Evolutionary conservation across 2,329 filamentous ascomycete species (phyloP).

Genomic region (Botrytis fragariae): DNA sequence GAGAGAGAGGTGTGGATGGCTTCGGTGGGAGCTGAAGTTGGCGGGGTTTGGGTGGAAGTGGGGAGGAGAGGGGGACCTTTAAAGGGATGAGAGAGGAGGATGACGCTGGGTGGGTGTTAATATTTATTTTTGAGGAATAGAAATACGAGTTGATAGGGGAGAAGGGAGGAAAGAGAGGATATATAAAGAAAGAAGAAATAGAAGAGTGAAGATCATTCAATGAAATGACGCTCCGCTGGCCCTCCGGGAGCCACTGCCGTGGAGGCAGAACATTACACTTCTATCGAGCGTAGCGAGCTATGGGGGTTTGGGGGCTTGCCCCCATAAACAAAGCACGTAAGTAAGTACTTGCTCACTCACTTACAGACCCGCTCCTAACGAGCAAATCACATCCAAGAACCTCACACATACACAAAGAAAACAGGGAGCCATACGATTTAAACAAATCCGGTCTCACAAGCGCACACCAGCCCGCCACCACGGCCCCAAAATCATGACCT

Average conservation of each 20-base stretch:
- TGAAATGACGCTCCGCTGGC: not conserved
- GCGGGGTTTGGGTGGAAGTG: constrained; percentile 26
- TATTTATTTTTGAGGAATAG: not conserved
- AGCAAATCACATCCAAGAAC: not conserved
- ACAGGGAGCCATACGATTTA: constrained; percentile 41
- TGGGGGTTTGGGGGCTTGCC: not conserved
- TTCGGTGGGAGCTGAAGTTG: no score
- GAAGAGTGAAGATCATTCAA: no score
- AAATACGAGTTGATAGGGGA: not conserved
- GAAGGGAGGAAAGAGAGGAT: no score
- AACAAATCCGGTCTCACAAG: constrained; percentile 65
- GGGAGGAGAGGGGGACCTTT: constrained; percentile 42
- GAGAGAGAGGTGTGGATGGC: constrained; percentile 49
- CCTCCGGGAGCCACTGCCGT: not conserved
- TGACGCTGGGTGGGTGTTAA: constrained; percentile 39
- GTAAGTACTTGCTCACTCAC: not conserved
- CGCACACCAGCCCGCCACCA: constrained; percentile 57
- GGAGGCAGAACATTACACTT: not conserved
- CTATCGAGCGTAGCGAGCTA: not conserved
- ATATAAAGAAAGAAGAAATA: not conserved
- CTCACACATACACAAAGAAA: not conserved
- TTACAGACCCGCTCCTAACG: not conserved
- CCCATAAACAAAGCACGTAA: not conserved
- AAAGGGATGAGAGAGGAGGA: constrained; percentile 66
- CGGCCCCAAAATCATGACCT: constrained; percentile 66